Percentiles rank a stretch among this genome's conserved stretches.
These are phyloP conservation scores for Ustilago lituana DNA, from an alignment of 1,284 basidiomycete species.

Conservation along the genomic window DNA sequence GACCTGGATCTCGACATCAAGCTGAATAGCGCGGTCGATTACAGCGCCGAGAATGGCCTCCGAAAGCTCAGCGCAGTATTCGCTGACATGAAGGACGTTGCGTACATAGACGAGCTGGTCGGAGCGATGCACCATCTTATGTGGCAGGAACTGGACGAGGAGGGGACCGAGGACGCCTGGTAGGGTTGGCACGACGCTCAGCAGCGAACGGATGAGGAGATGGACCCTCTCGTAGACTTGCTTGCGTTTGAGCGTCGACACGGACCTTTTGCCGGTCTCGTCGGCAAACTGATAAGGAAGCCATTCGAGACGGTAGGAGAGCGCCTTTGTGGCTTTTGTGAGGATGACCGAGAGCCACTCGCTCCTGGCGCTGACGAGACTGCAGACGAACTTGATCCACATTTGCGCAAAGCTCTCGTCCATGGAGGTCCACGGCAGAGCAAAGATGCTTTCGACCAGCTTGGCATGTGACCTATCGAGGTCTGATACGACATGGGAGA, in stretches of 20 bases:
- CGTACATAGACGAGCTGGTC: conserved; percentile 90
- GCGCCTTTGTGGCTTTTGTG: conserved; percentile 80
- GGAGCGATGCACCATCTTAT: conserved; percentile 85
- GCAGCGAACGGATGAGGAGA: conserved; percentile 81
- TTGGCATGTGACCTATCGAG: conserved; percentile 79
- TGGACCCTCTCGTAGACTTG: conserved; percentile 88
- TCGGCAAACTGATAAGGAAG: conserved; percentile 46
- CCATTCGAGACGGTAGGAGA: conserved; percentile 68
- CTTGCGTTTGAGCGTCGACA: conserved; percentile 70
- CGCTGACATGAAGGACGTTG: conserved; percentile 84
- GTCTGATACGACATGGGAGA: conserved; percentile 73
- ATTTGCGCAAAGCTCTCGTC: conserved; percentile 74
- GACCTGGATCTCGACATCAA: conserved; percentile 97
- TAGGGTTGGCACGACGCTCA: conserved; percentile 77
- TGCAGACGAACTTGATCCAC: conserved; percentile 77
- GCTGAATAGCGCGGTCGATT: conserved; percentile 89
- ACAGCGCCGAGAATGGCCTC: conserved; percentile 86
- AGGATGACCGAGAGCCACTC: conserved; percentile 89
- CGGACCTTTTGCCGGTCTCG: conserved; percentile 22
- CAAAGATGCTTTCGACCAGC: conserved; percentile 86
- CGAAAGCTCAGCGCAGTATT: conserved; percentile 88
- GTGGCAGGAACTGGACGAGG: conserved; percentile 85
- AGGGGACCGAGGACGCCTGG: conserved; percentile 76
- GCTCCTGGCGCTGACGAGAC: conserved; percentile 90
- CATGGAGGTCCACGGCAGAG: conserved; percentile 89